A percentile compares a stretch with the other conserved stretches of the same genome.
These are phyloP conservation scores for Borealophlyctis nickersoniae DNA, from an alignment of 192 early-diverging fungal species.

Conservation along the genomic window DNA sequence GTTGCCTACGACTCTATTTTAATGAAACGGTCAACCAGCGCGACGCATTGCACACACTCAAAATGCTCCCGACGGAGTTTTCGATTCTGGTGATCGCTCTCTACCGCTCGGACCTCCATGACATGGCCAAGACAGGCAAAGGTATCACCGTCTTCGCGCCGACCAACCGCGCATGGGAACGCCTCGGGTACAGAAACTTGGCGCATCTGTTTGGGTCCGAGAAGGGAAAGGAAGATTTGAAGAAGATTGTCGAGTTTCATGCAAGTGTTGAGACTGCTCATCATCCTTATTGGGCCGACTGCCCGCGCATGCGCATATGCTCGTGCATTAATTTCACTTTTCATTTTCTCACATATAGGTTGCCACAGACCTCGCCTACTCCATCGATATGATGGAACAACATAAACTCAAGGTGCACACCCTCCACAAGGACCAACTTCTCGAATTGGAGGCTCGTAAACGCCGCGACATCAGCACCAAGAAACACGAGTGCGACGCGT, in stretches of 20 bases:
- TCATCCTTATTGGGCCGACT: too few relatives aligned
- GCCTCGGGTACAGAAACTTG: conserved; percentile 32
- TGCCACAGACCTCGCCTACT: conserved; percentile 25
- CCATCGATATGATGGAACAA: conserved; percentile 35
- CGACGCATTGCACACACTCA: conserved; percentile 15
- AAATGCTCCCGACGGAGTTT: conserved; percentile 26
- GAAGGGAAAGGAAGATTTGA: conserved; percentile 24
- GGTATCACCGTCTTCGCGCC: conserved; percentile 32
- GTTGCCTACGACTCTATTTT: too few relatives aligned
- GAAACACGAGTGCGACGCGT: conserved; percentile 3
- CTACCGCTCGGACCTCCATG: conserved; percentile 15
- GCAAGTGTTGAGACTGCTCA: conserved; percentile 13
- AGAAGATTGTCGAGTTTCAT: conserved; percentile 38
- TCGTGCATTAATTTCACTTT: conserved; percentile 8
- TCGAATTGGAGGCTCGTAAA: conserved; percentile 14
- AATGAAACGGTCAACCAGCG: not conserved
- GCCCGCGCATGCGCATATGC: not conserved
- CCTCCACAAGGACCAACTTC: conserved; percentile 7
- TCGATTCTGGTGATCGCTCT: conserved; percentile 24
- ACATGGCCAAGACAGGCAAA: conserved; percentile 11
- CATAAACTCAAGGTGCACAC: conserved; percentile 11
- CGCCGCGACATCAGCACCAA: conserved; percentile 12
- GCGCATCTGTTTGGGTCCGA: conserved; percentile 27
- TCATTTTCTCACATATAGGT: conserved; percentile 14
- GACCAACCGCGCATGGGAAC: conserved; percentile 34